These are phyloP conservation scores for Bimuria novae-zelandiae DNA, from an alignment of 2,329 filamentous ascomycete species.

Conservation along the genomic window DNA sequence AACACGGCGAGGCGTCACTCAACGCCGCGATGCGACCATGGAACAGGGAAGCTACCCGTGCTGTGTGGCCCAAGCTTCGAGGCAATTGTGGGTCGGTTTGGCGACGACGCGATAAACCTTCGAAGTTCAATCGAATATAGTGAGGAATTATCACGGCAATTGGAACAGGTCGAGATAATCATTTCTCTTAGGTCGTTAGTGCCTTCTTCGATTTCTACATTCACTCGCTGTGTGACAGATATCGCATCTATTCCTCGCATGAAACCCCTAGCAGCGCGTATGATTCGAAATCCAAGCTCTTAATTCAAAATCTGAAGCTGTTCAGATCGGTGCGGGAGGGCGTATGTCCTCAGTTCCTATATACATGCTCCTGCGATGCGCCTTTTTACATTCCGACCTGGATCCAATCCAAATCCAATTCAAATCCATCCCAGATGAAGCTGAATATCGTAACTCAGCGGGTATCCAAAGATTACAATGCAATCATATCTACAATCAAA, in stretches of 20 bases:
- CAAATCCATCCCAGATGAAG: slow-evolving; percentile 12
- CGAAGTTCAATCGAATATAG: no score
- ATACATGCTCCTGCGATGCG: background rate
- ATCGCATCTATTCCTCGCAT: no score
- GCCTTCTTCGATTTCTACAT: no score
- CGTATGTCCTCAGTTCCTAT: background rate
- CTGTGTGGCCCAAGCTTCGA: slow-evolving; percentile 26
- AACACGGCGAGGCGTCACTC: slow-evolving; percentile 24
- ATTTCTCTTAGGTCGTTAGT: no score
- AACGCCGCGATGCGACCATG: slow-evolving; percentile 29
- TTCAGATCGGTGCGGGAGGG: background rate
- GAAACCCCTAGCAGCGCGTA: no score
- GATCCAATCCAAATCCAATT: slow-evolving; percentile 15
- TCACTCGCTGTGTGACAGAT: no score
- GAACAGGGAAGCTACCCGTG: slow-evolving; percentile 22
- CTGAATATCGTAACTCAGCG: slow-evolving; percentile 29
- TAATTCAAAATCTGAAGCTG: background rate
- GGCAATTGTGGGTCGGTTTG: background rate
- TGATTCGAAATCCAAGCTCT: no score
- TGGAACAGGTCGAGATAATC: no score
- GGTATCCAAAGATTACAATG: slow-evolving; percentile 32
- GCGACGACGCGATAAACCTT: background rate
- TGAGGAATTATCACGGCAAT: no score
- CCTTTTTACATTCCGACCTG: slow-evolving; percentile 3
- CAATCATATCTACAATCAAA: slow-evolving; percentile 17